phyloP scores from a whole-genome alignment of 768 basidiomycete species.

The Calocera cornea region DNA sequence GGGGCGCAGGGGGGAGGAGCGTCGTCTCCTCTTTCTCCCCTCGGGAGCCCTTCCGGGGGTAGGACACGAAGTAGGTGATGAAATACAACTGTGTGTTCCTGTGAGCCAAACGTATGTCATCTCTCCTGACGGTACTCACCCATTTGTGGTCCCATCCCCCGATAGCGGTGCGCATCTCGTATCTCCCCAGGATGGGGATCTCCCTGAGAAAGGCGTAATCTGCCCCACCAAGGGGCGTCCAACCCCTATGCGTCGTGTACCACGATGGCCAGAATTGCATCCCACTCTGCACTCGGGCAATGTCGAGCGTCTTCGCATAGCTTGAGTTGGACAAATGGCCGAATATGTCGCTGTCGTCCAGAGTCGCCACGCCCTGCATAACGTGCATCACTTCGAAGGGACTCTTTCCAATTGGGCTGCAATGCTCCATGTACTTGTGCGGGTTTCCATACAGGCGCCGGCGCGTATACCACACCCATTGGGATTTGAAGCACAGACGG shows the following conservation, averaged over 20 bases:
- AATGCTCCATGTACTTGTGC: neutral
- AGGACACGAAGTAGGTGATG: neutral
- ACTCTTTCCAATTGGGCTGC: slow-evolving; percentile 5
- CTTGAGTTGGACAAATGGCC: slow-evolving; percentile 9
- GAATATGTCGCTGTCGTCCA: slow-evolving; percentile 9
- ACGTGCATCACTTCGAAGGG: neutral
- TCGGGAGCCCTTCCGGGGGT: neutral
- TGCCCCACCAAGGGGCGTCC: neutral
- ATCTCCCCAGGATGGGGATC: neutral
- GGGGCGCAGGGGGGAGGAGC: neutral
- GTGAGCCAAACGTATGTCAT: too few species aligned
- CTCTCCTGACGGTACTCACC: too few species aligned
- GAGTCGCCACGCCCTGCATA: slow-evolving; percentile 4
- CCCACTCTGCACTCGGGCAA: slow-evolving; percentile 9
- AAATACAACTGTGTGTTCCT: neutral
- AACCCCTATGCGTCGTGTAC: neutral
- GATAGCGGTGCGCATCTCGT: neutral
- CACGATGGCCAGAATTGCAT: slow-evolving; percentile 8
- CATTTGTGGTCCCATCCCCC: neutral
- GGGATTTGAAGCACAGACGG: neutral
- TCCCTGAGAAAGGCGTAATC: neutral
- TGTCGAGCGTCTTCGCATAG: slow-evolving; percentile 10
- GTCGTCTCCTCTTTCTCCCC: too few species aligned
- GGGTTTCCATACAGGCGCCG: neutral
- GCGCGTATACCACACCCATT: neutral